Percentiles rank a stretch among this genome's conserved stretches.
phyloP scores from a whole-genome alignment of 257 asterid genomes.

The Craterostigma plantagineum region DNA sequence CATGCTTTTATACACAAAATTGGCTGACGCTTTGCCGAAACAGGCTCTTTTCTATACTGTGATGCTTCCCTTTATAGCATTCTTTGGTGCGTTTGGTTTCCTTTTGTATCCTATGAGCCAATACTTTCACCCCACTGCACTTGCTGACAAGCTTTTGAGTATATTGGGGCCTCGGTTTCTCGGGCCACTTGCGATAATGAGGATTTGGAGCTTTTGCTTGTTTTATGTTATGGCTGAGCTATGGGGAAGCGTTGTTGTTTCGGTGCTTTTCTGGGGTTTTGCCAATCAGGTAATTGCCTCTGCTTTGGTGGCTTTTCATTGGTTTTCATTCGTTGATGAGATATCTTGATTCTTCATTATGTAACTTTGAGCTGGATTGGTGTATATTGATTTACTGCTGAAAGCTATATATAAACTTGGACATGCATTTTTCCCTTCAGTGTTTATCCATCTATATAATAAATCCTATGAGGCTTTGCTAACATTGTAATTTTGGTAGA shows the following conservation, averaged over 20 bases:
- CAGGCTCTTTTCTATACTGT: constrained; percentile 80
- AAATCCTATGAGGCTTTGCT: too few relatives aligned
- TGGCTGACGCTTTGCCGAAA: constrained; percentile 81
- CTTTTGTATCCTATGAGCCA: constrained; percentile 77
- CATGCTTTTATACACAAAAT: constrained; percentile 70
- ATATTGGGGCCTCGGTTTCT: constrained; percentile 86
- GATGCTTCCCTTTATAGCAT: constrained; percentile 81
- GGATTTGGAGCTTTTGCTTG: constrained; percentile 97
- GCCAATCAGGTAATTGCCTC: constrained; percentile 73
- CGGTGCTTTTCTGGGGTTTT: constrained; percentile 96
- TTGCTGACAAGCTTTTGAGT: constrained; percentile 69
- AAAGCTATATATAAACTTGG: too few relatives aligned
- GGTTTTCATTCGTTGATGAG: too few relatives aligned
- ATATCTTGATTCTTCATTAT: too few relatives aligned
- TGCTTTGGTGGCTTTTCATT: background rate
- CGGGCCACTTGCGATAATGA: constrained; percentile 93
- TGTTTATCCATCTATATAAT: too few relatives aligned
- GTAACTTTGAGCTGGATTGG: too few relatives aligned
- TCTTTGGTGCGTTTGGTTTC: constrained; percentile 94
- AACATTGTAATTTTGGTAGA: constrained; percentile 15
- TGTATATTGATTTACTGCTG: too few relatives aligned
- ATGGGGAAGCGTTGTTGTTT: constrained; percentile 97
- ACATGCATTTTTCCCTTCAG: too few relatives aligned
- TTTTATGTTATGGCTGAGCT: constrained; percentile 99
- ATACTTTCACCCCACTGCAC: constrained; percentile 78